Conservation (phyloP, 2,329 filamentous ascomycete species). For the Fusarium camptoceras region DNA sequence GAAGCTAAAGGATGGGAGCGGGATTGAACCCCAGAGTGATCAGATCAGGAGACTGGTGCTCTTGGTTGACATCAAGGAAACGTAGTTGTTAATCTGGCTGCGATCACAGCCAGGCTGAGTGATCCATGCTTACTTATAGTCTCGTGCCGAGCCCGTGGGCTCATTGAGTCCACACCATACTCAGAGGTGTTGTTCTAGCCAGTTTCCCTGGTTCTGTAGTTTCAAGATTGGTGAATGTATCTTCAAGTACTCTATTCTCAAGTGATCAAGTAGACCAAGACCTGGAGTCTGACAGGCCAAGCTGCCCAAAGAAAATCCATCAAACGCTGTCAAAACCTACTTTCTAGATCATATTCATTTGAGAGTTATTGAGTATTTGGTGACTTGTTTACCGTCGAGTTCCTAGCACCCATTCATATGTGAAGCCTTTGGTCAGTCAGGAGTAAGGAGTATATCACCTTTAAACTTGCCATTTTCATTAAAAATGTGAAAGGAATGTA, state of each 20-base stretch:
- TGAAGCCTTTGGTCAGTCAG: neutral
- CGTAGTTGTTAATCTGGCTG: neutral
- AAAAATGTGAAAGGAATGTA: neutral
- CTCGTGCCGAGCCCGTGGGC: neutral
- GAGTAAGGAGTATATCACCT: neutral
- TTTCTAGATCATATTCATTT: neutral
- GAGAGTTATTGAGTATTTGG: neutral
- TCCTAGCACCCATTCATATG: neutral
- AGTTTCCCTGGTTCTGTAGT: neutral
- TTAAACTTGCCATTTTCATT: neutral
- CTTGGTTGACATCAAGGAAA: conserved; percentile 3
- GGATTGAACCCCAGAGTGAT: neutral
- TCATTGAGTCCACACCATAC: neutral
- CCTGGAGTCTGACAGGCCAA: neutral
- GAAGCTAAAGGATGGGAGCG: neutral
- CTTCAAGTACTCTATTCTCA: conserved; percentile 3
- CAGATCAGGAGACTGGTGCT: neutral
- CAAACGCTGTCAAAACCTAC: neutral
- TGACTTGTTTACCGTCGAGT: neutral
- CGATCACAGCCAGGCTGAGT: neutral
- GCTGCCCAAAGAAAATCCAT: neutral
- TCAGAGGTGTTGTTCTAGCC: conserved; percentile 2
- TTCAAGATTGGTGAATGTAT: conserved; percentile 1
- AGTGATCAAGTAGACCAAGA: neutral
- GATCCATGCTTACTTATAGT: neutral